Percentiles rank a stretch among this genome's conserved stretches.
These are phyloP conservation scores for Nymphaea colorata DNA, from an alignment of 164 flowering plant genomes.

Conservation along the genomic window DNA sequence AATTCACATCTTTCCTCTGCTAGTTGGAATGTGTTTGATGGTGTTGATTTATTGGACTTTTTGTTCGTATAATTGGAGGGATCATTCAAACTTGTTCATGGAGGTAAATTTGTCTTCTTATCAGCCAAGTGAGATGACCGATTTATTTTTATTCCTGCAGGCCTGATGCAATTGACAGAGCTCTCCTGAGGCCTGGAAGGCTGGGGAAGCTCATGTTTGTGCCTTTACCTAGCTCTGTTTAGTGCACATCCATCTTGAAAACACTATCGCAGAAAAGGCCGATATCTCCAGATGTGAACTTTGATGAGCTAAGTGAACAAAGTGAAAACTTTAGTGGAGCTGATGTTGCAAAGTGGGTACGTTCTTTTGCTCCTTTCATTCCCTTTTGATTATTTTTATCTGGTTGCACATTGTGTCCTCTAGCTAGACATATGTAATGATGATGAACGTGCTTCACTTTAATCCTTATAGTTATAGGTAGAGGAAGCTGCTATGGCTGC, in stretches of 20 bases:
- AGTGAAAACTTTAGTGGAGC: conserved; percentile 84
- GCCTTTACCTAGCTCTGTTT: conserved; percentile 59
- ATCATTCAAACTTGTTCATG: neutral
- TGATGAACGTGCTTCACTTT: no score
- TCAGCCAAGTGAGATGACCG: neutral
- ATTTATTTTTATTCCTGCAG: conserved; percentile 23
- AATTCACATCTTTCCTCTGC: no score
- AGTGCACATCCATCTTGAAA: conserved; percentile 63
- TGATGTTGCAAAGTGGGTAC: conserved; percentile 72
- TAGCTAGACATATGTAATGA: neutral
- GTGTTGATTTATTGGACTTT: no score
- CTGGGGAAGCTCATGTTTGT: conserved; percentile 76
- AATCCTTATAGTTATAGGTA: no score
- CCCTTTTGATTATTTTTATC: no score
- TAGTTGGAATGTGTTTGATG: no score
- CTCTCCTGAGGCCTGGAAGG: conserved; percentile 83
- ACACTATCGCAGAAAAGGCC: conserved; percentile 60
- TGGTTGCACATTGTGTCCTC: no score
- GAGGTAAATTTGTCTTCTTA: neutral
- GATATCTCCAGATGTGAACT: conserved; percentile 51
- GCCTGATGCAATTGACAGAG: conserved; percentile 72
- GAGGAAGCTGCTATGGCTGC: conserved; percentile 71
- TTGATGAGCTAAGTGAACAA: conserved; percentile 43
- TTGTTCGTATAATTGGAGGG: neutral
- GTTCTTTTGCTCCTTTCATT: conserved; percentile 7